Evolutionary conservation across 192 early-diverging fungal species (phyloP).

Genomic region (Chytriomyces hyalinus): DNA sequence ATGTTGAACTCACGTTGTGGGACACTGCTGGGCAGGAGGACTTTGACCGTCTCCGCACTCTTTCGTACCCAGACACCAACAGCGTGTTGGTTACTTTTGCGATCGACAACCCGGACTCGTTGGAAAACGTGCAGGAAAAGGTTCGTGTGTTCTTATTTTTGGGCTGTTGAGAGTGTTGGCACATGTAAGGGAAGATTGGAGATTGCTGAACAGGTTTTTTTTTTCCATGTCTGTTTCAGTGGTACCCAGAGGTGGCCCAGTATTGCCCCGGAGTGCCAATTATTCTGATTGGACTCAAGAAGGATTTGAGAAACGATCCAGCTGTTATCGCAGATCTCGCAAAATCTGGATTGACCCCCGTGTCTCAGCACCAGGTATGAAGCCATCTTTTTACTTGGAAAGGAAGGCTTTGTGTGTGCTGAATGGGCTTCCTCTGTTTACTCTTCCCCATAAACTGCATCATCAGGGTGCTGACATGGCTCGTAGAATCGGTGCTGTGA

Average conservation of each 20-base stretch:
- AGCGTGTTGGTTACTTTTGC: slow-evolving; percentile 84
- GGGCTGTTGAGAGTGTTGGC: neutral
- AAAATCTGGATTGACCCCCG: too few species aligned
- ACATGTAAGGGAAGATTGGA: neutral
- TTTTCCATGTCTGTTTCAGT: slow-evolving; percentile 13
- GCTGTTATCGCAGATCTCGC: neutral
- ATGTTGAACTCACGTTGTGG: too few species aligned
- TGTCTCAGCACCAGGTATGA: too few species aligned
- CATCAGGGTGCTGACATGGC: too few species aligned
- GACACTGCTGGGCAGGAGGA: slow-evolving; percentile 73
- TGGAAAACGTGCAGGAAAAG: slow-evolving; percentile 23
- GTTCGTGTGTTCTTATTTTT: neutral
- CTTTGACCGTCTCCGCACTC: slow-evolving; percentile 81
- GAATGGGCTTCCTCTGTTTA: too few species aligned
- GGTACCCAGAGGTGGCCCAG: slow-evolving; percentile 38
- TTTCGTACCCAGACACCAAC: slow-evolving; percentile 82
- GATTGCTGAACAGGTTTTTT: slow-evolving; percentile 50
- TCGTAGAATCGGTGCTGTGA: too few species aligned
- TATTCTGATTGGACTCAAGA: slow-evolving; percentile 37
- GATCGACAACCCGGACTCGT: slow-evolving; percentile 42
- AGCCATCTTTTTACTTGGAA: too few species aligned
- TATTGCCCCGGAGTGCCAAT: slow-evolving; percentile 37
- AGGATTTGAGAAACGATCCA: slow-evolving; percentile 31
- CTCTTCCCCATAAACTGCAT: too few species aligned
- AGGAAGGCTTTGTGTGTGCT: too few species aligned